Conservation (phyloP, 2,329 filamentous ascomycete genomes). For the Penicillium decumbens region DNA sequence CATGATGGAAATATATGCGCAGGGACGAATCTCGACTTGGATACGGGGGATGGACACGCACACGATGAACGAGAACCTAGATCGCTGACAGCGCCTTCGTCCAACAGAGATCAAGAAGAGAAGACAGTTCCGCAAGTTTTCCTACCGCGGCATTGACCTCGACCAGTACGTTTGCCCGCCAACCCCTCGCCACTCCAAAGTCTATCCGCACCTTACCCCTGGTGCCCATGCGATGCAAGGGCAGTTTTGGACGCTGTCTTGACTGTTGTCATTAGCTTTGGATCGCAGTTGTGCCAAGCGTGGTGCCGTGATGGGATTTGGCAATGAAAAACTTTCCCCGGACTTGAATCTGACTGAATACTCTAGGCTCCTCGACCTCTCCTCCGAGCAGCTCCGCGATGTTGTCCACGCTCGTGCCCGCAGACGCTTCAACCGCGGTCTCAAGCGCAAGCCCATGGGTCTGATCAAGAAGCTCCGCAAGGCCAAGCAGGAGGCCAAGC, state of each 20-base stretch:
- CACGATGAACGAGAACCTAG: slow-evolving; percentile 15
- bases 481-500: slow-evolving; percentile 97
- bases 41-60: slow-evolving; percentile 12
- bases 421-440: slow-evolving; percentile 97
- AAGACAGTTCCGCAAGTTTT: slow-evolving; percentile 99
- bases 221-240: slow-evolving; percentile 7
- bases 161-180: slow-evolving; percentile 72
- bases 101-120: slow-evolving; percentile 92
- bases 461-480: slow-evolving; percentile 99
- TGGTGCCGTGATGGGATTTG: background rate
- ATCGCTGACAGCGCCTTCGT: slow-evolving; percentile 31
- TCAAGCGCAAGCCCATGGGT: slow-evolving; percentile 99
- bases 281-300: slow-evolving; percentile 5
- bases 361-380: slow-evolving; percentile 91
- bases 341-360: slow-evolving; percentile 30
- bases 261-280: background rate
- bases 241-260: background rate
- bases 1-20: background rate
- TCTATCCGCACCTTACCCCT: slow-evolving; percentile 9
- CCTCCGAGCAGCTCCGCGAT: slow-evolving; percentile 97
- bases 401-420: slow-evolving; percentile 98
- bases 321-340: slow-evolving; percentile 12
- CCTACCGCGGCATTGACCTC: slow-evolving; percentile 98
- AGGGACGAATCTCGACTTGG: slow-evolving; percentile 17
- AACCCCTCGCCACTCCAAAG: slow-evolving; percentile 5